phyloP scores from a whole-genome alignment of 345 rosid genomes.

The Corchorus olitorius region DNA sequence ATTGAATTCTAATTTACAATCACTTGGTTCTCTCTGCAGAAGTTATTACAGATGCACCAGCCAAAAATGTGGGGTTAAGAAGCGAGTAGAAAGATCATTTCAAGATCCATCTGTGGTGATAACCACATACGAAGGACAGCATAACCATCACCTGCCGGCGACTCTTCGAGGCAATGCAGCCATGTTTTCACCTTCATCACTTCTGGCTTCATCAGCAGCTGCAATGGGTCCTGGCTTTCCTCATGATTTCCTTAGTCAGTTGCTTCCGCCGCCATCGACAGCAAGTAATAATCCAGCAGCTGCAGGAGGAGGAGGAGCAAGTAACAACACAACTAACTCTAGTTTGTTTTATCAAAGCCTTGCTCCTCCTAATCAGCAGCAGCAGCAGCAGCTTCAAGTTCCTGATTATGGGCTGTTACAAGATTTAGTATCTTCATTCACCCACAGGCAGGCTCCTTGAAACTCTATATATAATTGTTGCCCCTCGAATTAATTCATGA shows the following conservation, averaged over 20 bases:
- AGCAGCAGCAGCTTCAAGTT: slow-evolving; percentile 23
- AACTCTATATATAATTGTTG: not conserved
- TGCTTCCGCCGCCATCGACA: slow-evolving; percentile 25
- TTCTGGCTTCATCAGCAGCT: slow-evolving; percentile 24
- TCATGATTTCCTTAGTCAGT: slow-evolving; percentile 30
- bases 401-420: slow-evolving; percentile 40
- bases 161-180: slow-evolving; percentile 42
- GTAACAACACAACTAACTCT: not conserved
- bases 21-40: slow-evolving; percentile 35
- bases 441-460: slow-evolving; percentile 33
- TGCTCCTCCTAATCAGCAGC: slow-evolving; percentile 23
- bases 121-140: slow-evolving; percentile 74
- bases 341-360: slow-evolving; percentile 3
- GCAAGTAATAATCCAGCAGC: slow-evolving; percentile 4
- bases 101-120: slow-evolving; percentile 55
- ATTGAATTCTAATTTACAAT: not conserved
- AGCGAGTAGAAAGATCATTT: slow-evolving; percentile 61
- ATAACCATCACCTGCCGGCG: slow-evolving; percentile 51
- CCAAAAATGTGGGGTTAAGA: slow-evolving; percentile 59
- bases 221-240: slow-evolving; percentile 27
- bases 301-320: not conserved
- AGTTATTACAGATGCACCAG: slow-evolving; percentile 72
- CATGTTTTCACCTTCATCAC: slow-evolving; percentile 29
- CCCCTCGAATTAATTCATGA: not conserved
- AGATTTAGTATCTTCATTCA: slow-evolving; percentile 38